Conservation (phyloP, 164 flowering plant genomes). For the Kingdonia uniflora region DNA sequence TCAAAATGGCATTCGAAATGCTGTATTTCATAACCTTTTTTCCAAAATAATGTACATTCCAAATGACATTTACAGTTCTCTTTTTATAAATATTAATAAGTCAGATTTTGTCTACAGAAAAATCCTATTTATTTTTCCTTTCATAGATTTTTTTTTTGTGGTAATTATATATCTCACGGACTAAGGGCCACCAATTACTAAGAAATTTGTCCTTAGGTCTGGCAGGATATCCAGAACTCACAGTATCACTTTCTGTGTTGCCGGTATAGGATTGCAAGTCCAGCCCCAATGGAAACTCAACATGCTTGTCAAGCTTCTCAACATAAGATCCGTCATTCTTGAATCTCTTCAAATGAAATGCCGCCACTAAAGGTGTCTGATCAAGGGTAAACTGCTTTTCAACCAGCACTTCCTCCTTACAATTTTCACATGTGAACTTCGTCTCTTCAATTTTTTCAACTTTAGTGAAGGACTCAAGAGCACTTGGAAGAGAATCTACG, state of each 20-base stretch:
- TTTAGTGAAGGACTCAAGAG: constrained; percentile 70
- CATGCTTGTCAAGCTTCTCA: constrained; percentile 64
- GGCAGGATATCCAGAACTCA: constrained; percentile 22
- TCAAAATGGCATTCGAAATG: background rate
- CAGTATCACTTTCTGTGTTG: constrained; percentile 20
- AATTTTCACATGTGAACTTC: constrained; percentile 60
- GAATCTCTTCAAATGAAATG: constrained; percentile 89
- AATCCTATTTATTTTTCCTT: no score
- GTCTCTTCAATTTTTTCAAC: constrained; percentile 66
- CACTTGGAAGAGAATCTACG: constrained; percentile 41
- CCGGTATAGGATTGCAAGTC: constrained; percentile 57
- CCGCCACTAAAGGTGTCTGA: constrained; percentile 47
- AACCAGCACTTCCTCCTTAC: constrained; percentile 47
- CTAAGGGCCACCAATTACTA: no score
- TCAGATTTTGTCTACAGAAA: no score
- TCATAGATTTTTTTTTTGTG: no score
- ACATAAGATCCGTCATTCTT: constrained; percentile 50
- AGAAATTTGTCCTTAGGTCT: no score
- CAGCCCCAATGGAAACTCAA: constrained; percentile 61
- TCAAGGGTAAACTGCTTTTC: constrained; percentile 76
- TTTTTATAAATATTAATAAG: no score
- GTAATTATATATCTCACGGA: no score
- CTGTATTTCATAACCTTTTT: background rate
- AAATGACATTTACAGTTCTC: no score
- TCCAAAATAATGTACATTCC: no score